Evolutionary conservation across 345 rosid genomes (phyloP), one percentile per base, ranked within the genome.

Genomic region (Raphanus sativus): DNA sequence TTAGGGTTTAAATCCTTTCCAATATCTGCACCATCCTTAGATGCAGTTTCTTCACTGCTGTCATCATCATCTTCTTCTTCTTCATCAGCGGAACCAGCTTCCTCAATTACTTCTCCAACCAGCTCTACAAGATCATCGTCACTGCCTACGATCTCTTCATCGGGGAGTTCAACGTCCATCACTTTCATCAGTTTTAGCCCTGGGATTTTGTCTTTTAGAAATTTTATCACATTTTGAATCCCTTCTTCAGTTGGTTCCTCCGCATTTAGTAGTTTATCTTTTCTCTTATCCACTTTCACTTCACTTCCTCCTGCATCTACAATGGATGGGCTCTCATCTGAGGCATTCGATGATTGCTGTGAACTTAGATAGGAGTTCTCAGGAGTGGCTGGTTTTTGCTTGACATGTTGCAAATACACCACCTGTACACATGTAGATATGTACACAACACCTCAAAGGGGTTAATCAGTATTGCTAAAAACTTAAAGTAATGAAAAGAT

Each of bases 131-230:
- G 82, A 77, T 83, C 30, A 34, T 90, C 84, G 72, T 88, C 93
- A 62, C 45, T 80, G 40, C 87, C 91, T 69, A 85, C 86, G 15
- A 81, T 81, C 71, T 73, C 87, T 78, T 85, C 93, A 34, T 78
- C 88, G 34, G 92, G 71, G 62, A 82, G 77, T 75, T 81, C 84
- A 40, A 88, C 75, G 66, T 94, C 87, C 92, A 85, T 86, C 67
- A 89, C 85, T 85, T 88, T 92, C 63, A 92, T 86, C 42, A 62
- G 66, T 82, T 90, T 92, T 71, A 95, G 69, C 75, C 95, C 99
- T 9, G 99, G 97, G 82, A 95, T 95, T 84, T 87, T 92, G 65
- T 95, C 97, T 85, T 90, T 95, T 36, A 95, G 90, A 86, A 88
- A 95, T 48, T 92, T 90, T 62, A 95, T 86, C 68, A 95, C 97